Evolutionary conservation across 768 basidiomycete genomes (phyloP).

Genomic region (Hericium coralloides): DNA sequence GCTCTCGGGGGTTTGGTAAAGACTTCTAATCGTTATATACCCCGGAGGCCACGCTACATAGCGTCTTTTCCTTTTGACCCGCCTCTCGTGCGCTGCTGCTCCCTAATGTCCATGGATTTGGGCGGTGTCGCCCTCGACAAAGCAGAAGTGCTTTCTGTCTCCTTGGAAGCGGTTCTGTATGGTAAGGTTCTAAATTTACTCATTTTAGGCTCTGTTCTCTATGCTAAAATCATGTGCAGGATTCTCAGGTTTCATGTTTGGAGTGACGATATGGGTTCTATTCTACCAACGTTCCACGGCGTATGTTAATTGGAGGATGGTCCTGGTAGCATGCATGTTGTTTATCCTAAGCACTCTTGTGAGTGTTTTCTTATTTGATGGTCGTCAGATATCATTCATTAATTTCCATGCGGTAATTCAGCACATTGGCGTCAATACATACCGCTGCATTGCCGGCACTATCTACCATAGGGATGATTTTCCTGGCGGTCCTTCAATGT

Average conservation of each 20-base stretch:
- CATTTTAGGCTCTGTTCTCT: too few relatives aligned
- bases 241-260: slow-evolving; percentile 28
- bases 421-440: neutral
- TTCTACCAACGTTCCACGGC: neutral
- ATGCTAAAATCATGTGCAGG: slow-evolving; percentile 15
- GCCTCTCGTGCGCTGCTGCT: neutral
- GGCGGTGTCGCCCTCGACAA: slow-evolving; percentile 11
- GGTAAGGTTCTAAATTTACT: slow-evolving; percentile 7
- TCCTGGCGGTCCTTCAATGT: slow-evolving; percentile 15
- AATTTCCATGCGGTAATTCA: neutral
- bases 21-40: too few relatives aligned
- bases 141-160: slow-evolving; percentile 17
- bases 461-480: slow-evolving; percentile 13
- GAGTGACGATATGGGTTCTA: slow-evolving; percentile 21
- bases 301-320: neutral
- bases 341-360: slow-evolving; percentile 24
- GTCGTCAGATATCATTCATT: neutral
- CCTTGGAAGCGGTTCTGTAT: slow-evolving; percentile 20
- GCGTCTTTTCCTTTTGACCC: too few relatives aligned
- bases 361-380: slow-evolving; percentile 2
- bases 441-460: slow-evolving; percentile 13
- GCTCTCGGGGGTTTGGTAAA: too few relatives aligned
- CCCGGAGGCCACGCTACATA: too few relatives aligned
- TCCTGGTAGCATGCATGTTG: slow-evolving; percentile 6
- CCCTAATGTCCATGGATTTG: neutral